Base-by-base conservation (phyloP, 2,329 filamentous ascomycete genomes). In the Paecilomyces variotii region DNA sequence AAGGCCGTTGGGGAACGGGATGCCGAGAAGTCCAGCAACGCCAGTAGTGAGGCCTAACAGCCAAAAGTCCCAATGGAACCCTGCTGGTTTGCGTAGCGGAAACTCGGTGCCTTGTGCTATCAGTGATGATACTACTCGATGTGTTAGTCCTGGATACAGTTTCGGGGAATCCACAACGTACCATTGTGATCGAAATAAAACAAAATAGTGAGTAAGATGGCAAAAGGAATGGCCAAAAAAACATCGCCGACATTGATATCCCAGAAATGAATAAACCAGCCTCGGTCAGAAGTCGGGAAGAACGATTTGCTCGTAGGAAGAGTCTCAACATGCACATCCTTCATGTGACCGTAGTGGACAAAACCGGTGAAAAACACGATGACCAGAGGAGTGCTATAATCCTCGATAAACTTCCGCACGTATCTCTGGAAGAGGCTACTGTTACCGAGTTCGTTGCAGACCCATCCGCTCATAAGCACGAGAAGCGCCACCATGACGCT, bases 181-280 rank as follows among this genome's bases (percentile, higher is more conserved):
- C 87, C 87, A 65, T 94, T 95, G 68, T 95, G 91, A 68, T 95
- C 91, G 70, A 94, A 95, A 78, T 88, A 95, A 70, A 96, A 96
- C 3, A 96, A 76, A 25, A 95, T 86, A 0, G 91, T 96, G 14
- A 96, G 78, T 1, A 96, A 78, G 34, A 95, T 68, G 0, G 90
- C 91, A 75, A 96, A 96, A 0, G 91, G 91, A n/a, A 95, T 82
- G 1, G 91, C 91, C 51, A 91, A 79, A 69, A 96, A 96, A 5
- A 94, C 80, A 58, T 95, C 87, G 0, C 80, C 82, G 4, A 88
- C 84, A 53, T 78, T 78, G 57, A 95, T 80, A 63, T 93, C 81
- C 90, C 90, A 94, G 67, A 96, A 93, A 62, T 85, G 80, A 27
- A 96, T 84, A 57, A 95, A 80, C 91, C 91, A 96, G 52, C 79